Evolutionary conservation across 2,329 filamentous ascomycete genomes (phyloP), one percentile per base, ranked within the genome.

Genomic region (Plectosphaerella plurivora): DNA sequence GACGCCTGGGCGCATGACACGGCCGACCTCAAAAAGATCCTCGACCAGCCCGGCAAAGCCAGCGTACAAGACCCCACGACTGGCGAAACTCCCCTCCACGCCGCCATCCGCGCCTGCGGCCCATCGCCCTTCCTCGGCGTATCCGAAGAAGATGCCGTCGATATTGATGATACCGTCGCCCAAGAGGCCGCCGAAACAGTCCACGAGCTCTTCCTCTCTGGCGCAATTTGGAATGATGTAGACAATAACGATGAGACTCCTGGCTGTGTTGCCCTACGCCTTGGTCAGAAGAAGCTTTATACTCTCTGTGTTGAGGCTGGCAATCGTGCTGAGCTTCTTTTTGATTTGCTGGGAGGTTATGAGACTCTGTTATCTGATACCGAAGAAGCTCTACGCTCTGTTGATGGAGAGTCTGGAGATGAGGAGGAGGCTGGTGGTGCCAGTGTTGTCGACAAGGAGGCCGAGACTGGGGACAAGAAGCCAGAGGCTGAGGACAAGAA

Each of bases 151-250:
- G 55, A 57, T 4, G 56, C 57, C 6, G 58, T 64, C 3, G 67
- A 68, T 3, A 65, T 66, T 10, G 71, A 73, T 22, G 69, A 73
- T 24, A 61, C 70, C 50, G 65, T 69, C 24, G 68, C 88, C 33
- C 80, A 85, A 46, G 80, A 81, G 39, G 88, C 85, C 3, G 78
- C 80, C 51, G 82, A 84, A 50, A 86, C 87, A 0, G 74, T 97
- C 5, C 81, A 82, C 59, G 82, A 94, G 63, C 78, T 97, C 8
- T 84, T 97, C 55, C 81, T 92, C 63, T 87, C 88, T 60, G 94
- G 94, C 33, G 94, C 91, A 11, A 97, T 97, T 60, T 99, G 94
- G 94, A 99, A 99, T 72, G 92, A 97, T 67, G 76, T 97, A 52
- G 91, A 97, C 68, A 73, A 77, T 59, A 87, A 89, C 60, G 82